A percentile compares a stretch with the other conserved stretches of the same genome.
phyloP scores from a whole-genome alignment of 495 filamentous ascomycete species.

The Podospora australis region DNA sequence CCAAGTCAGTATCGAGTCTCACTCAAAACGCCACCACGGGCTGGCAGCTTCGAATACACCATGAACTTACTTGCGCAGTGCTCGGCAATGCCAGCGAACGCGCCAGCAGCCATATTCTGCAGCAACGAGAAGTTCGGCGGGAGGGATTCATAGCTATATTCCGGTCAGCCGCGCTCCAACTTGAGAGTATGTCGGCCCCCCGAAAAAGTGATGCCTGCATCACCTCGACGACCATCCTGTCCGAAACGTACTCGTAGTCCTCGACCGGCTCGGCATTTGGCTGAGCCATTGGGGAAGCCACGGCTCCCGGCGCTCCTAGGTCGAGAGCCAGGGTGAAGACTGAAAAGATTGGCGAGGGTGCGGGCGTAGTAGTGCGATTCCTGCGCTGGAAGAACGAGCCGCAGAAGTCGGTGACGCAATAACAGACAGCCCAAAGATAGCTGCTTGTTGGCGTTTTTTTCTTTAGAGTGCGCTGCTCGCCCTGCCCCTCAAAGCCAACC shows the following conservation, averaged over 20 bases:
- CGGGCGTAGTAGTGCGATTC: constrained; percentile 1
- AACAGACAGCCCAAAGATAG: not conserved
- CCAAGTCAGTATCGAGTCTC: too few species aligned
- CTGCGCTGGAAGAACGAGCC: constrained; percentile 3
- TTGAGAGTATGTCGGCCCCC: too few species aligned
- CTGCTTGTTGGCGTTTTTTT: too few species aligned
- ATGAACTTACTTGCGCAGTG: constrained; percentile 55
- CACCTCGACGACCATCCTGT: not conserved
- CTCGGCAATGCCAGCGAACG: constrained; percentile 87
- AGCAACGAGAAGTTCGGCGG: constrained; percentile 54
- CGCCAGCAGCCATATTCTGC: constrained; percentile 86
- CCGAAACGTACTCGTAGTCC: constrained; percentile 49
- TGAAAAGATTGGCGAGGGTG: constrained; percentile 1
- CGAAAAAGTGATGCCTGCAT: not conserved
- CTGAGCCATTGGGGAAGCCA: constrained; percentile 53
- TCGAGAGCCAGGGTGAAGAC: constrained; percentile 50
- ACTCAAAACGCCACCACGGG: too few species aligned
- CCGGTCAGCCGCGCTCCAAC: not conserved
- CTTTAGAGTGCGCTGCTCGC: not conserved
- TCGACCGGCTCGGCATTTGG: constrained; percentile 48
- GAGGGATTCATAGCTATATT: constrained; percentile 49
- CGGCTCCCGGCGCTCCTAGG: constrained; percentile 48
- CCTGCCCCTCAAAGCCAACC: not conserved
- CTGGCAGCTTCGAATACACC: too few species aligned
- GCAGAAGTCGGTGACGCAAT: constrained; percentile 17